Base-by-base conservation (phyloP, 306 rosid species). In the Medicago lupulina region DNA sequence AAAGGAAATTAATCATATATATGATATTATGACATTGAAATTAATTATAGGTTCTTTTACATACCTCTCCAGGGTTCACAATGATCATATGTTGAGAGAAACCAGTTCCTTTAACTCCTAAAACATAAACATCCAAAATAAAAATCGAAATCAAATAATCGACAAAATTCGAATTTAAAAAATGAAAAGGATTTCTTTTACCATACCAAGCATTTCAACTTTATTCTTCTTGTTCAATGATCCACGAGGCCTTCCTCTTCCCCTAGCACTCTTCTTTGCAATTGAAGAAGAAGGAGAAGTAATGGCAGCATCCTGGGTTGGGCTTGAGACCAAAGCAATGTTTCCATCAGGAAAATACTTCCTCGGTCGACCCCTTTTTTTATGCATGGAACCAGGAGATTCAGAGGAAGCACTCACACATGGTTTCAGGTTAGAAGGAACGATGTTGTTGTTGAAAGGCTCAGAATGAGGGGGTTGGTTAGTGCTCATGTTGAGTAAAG, bases 11-110 rank as follows among this genome's bases (percentile, higher is more conserved):
- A 31, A 31, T 31, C 6, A 31, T 31, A 31, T 31, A 31, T 31
- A 31, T 31, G 36, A 31, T 1, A 31, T 3, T 1, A 3, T 31
- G 4, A 3, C 5, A 31, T 31, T 31, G 18, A 2, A 49, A 50
- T 31, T 4, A 31, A 31, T 6, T n/a, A 50, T 50, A n/a, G 4
- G 57, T 50, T 15, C 4, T 6, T 21, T 23, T 58, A 36, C 31
- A 43, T 67, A 92, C 98, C 96, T 95, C 96, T 21, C 97, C 97
- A 0, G 81, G 64, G 34, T 95, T 82, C 73, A 88, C 97, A 65
- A 76, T 7, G 55, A 95, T 82, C 10, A 89, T 92, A 55, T 95
- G 93, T 0, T 96, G 96, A 47, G 87, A 86, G 18, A 92, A 92
- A 49, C 89, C 86, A 21, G 78, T 59, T 3, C 93, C 93, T 0